phyloP scores from a whole-genome alignment of 2,329 filamentous ascomycete genomes.

The Calonectria honghensis region DNA sequence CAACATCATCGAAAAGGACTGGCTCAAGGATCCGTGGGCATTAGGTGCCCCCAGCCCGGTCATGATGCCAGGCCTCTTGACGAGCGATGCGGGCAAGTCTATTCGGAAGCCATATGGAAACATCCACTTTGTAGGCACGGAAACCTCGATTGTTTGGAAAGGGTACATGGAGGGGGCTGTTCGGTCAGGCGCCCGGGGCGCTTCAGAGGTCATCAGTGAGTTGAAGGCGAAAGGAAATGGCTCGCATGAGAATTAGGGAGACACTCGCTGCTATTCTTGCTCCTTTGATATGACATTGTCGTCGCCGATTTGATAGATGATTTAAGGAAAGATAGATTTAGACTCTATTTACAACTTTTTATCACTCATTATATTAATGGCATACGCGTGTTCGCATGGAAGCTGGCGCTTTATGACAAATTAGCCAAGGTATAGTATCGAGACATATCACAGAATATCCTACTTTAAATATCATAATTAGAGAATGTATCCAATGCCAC shows the following conservation, averaged over 20 bases:
- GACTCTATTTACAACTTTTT: not conserved
- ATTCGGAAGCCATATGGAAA: conserved; percentile 56
- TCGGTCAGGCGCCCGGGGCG: conserved; percentile 47
- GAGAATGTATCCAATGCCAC: not conserved
- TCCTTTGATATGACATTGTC: not conserved
- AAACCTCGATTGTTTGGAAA: conserved; percentile 52
- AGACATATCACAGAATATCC: not conserved
- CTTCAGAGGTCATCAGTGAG: conserved; percentile 44
- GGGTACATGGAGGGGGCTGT: conserved; percentile 55
- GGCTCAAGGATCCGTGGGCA: conserved; percentile 46
- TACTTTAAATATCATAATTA: not conserved
- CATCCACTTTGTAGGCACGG: conserved; percentile 55
- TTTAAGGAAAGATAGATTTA: not conserved
- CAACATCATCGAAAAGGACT: conserved; percentile 46
- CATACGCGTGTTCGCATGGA: not conserved
- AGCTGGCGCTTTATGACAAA: too few relatives aligned
- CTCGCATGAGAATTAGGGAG: not conserved
- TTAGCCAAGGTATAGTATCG: not conserved
- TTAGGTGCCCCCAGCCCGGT: conserved; percentile 44
- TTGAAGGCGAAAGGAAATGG: not conserved
- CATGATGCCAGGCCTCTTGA: conserved; percentile 56
- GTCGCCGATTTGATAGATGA: not conserved
- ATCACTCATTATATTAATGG: not conserved
- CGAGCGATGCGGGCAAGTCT: conserved; percentile 42
- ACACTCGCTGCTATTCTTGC: not conserved